Conservation (phyloP, 2,329 filamentous ascomycete genomes). For the Ophiostoma triangulosporum region DNA sequence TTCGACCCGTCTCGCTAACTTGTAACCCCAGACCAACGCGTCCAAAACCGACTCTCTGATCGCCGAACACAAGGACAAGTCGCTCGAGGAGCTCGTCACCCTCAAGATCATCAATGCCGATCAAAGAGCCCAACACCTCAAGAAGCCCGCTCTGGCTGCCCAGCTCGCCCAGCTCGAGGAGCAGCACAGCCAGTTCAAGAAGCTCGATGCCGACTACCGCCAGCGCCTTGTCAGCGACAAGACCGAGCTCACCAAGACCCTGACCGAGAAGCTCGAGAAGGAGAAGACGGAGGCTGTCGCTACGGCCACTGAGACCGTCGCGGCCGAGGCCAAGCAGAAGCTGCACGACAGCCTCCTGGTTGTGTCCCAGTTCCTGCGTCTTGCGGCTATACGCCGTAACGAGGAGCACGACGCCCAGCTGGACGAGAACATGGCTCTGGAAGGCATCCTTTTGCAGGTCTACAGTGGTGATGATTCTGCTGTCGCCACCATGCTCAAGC, state of each 20-base stretch:
- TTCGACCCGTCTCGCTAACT: neutral
- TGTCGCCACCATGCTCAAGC: slow-evolving; percentile 61
- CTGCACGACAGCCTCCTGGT: slow-evolving; percentile 53
- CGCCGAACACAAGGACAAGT: slow-evolving; percentile 53
- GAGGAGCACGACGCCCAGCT: slow-evolving; percentile 50
- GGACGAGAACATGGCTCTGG: slow-evolving; percentile 68
- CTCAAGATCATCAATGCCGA: slow-evolving; percentile 66
- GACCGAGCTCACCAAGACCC: slow-evolving; percentile 44
- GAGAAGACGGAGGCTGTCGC: slow-evolving; percentile 33
- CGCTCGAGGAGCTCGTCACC: slow-evolving; percentile 59
- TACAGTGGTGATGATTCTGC: slow-evolving; percentile 67
- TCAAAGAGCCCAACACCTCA: slow-evolving; percentile 62
- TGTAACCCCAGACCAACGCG: slow-evolving; percentile 43
- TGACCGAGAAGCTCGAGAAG: slow-evolving; percentile 38
- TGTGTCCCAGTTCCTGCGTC: slow-evolving; percentile 66
- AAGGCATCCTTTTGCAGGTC: slow-evolving; percentile 64
- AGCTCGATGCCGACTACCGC: slow-evolving; percentile 61
- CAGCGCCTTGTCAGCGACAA: slow-evolving; percentile 43
- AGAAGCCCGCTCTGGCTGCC: slow-evolving; percentile 59
- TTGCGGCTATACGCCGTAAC: slow-evolving; percentile 61
- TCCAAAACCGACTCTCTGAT: slow-evolving; percentile 60
- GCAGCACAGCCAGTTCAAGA: slow-evolving; percentile 60
- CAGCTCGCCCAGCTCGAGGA: slow-evolving; percentile 60
- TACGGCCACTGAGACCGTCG: slow-evolving; percentile 41
- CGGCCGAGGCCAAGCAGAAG: slow-evolving; percentile 38